A percentile compares a stretch with the other conserved stretches of the same genome.
Evolutionary conservation across 495 filamentous ascomycete species (phyloP).

Genomic region (Evernia prunastri): DNA sequence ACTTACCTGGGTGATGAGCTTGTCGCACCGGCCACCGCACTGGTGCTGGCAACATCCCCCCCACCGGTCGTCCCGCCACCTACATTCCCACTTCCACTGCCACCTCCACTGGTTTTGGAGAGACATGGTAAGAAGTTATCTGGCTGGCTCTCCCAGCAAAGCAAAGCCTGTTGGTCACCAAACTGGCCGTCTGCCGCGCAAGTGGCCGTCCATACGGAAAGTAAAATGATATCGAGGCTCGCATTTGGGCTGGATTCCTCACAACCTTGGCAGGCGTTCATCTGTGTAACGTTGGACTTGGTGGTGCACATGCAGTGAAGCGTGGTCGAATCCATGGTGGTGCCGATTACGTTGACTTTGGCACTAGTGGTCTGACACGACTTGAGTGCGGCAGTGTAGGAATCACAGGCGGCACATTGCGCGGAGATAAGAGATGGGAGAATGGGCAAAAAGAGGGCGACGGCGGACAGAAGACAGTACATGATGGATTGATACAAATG

Average conservation of each 20-base stretch:
- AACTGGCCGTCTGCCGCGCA: constrained; percentile 2
- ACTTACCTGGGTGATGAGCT: constrained; percentile 6
- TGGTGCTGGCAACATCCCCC: background rate
- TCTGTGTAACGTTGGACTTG: constrained; percentile 3
- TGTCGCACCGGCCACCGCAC: background rate
- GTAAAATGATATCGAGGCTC: background rate
- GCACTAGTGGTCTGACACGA: constrained; percentile 25
- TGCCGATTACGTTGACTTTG: constrained; percentile 5
- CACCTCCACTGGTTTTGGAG: background rate
- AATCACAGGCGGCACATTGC: constrained; percentile 8
- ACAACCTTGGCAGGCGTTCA: constrained; percentile 5
- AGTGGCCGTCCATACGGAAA: background rate
- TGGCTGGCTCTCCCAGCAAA: constrained; percentile 33
- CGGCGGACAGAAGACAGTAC: background rate
- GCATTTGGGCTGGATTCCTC: background rate
- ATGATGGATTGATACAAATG: background rate
- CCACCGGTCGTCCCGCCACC: background rate
- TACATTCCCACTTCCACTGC: background rate
- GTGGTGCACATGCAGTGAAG: constrained; percentile 15
- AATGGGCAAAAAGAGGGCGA: background rate
- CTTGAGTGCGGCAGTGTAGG: constrained; percentile 25
- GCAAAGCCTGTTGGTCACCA: constrained; percentile 23
- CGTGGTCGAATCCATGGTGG: background rate
- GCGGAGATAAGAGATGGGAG: constrained; percentile 9
- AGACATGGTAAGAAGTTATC: background rate